Conservation (phyloP, 2,329 filamentous ascomycete species). For the Clarireedia monteithiana region DNA sequence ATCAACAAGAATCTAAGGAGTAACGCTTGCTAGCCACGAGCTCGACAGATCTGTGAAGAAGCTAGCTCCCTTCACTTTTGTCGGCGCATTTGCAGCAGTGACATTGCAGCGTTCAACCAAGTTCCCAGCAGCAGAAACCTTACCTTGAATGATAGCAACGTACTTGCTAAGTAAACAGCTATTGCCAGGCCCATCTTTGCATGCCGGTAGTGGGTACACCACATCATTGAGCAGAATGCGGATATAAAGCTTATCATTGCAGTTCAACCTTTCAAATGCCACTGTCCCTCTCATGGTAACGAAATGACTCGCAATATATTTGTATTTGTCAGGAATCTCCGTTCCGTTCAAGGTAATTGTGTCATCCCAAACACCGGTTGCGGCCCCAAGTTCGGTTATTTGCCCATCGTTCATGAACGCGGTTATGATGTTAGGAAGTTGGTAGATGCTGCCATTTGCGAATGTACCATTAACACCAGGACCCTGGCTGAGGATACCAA, state of each 20-base stretch:
- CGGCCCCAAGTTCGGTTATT: slow-evolving; percentile 51
- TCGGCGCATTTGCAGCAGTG: neutral
- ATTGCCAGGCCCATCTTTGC: neutral
- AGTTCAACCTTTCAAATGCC: slow-evolving; percentile 38
- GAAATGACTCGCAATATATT: slow-evolving; percentile 48
- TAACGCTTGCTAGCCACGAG: neutral
- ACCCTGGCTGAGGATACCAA: slow-evolving; percentile 44
- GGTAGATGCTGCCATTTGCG: slow-evolving; percentile 38
- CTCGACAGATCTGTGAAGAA: neutral
- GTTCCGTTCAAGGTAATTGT: slow-evolving; percentile 28
- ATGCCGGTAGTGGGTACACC: neutral
- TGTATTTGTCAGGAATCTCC: slow-evolving; percentile 38
- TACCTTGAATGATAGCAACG: neutral
- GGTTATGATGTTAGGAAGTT: slow-evolving; percentile 49
- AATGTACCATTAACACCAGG: slow-evolving; percentile 41
- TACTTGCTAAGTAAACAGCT: slow-evolving; percentile 2
- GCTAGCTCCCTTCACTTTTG: neutral
- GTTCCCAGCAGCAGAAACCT: neutral
- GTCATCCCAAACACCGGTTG: slow-evolving; percentile 52
- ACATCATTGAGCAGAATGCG: slow-evolving; percentile 1
- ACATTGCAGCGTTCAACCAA: neutral
- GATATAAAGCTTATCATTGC: neutral
- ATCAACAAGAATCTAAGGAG: too few species aligned
- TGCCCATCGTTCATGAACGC: slow-evolving; percentile 61
- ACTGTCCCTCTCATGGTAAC: slow-evolving; percentile 59